Evolutionary conservation across 805 yeast species (phyloP).

Genomic region (Priceomyces fermenticarens): DNA sequence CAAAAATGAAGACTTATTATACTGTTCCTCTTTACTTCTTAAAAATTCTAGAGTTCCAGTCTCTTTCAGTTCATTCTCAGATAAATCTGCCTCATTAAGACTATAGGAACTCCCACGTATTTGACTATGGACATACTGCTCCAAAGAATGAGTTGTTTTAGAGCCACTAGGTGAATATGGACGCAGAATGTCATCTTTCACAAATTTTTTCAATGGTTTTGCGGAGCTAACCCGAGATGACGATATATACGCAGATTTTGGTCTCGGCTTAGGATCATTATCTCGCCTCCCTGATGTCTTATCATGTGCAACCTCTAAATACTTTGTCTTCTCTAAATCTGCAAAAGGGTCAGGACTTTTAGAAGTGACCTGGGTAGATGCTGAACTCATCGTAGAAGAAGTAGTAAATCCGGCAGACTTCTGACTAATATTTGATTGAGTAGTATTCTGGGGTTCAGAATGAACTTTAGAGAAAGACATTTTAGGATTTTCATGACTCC

Average conservation of each 20-base stretch:
- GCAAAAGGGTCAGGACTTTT: slow-evolving; percentile 39
- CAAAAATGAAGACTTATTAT: background rate
- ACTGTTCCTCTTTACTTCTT: slow-evolving; percentile 27
- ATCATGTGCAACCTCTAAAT: slow-evolving; percentile 12
- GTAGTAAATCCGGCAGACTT: too few relatives aligned
- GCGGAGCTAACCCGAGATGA: slow-evolving; percentile 1
- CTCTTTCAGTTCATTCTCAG: slow-evolving; percentile 18
- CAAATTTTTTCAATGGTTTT: slow-evolving; percentile 8
- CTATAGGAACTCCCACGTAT: slow-evolving; percentile 14
- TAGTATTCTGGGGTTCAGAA: too few relatives aligned
- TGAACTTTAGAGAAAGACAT: too few relatives aligned
- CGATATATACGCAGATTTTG: slow-evolving; percentile 12
- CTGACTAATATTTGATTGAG: too few relatives aligned
- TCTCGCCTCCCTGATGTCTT: slow-evolving; percentile 2
- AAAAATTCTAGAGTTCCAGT: slow-evolving; percentile 36
- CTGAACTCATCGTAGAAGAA: too few relatives aligned
- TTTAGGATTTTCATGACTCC: too few relatives aligned
- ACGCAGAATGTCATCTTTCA: slow-evolving; percentile 3
- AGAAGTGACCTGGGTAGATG: too few relatives aligned
- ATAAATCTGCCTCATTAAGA: slow-evolving; percentile 13
- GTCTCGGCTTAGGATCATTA: slow-evolving; percentile 9
- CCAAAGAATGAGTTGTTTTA: slow-evolving; percentile 18
- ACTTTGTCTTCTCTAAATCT: slow-evolving; percentile 37
- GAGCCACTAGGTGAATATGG: slow-evolving; percentile 5
- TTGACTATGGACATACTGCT: slow-evolving; percentile 32